Percentiles rank a stretch among this genome's conserved stretches.
phyloP scores from a whole-genome alignment of 805 yeast species.

The Yarrowia sp. region DNA sequence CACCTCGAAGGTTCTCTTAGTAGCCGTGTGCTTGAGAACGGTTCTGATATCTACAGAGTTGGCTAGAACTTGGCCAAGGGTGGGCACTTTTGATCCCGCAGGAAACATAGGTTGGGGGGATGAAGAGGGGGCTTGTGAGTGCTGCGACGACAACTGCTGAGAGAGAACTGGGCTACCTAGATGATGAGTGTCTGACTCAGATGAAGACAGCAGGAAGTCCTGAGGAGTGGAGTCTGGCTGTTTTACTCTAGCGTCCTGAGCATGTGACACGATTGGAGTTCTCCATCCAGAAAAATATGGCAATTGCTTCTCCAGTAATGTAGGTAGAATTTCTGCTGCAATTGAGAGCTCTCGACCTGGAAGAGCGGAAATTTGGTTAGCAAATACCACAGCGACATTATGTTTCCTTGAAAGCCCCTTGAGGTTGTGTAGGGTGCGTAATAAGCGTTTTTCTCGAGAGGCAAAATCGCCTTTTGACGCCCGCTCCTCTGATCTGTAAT shows the following conservation, averaged over 20 bases:
- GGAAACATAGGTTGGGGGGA: not conserved
- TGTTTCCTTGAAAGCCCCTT: conserved; percentile 57
- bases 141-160: not conserved
- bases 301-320: conserved; percentile 66
- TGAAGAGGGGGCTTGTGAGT: not conserved
- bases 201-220: not conserved
- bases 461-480: conserved; percentile 11
- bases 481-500: conserved; percentile 66
- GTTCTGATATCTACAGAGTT: conserved; percentile 6
- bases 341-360: conserved; percentile 47
- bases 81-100: conserved; percentile 3
- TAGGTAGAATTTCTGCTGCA: conserved; percentile 50
- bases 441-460: conserved; percentile 23
- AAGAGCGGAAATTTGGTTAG: conserved; percentile 81
- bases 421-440: conserved; percentile 57
- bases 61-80: conserved; percentile 15
- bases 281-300: conserved; percentile 80
- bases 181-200: not conserved
- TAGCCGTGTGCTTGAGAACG: conserved; percentile 1
- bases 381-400: conserved; percentile 67
- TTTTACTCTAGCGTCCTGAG: not conserved
- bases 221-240: not conserved
- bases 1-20: conserved; percentile 5
- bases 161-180: not conserved
- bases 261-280: not conserved